Evolutionary conservation across 805 yeast species (phyloP).

Genomic region (Teunomyces aglyptinius): DNA sequence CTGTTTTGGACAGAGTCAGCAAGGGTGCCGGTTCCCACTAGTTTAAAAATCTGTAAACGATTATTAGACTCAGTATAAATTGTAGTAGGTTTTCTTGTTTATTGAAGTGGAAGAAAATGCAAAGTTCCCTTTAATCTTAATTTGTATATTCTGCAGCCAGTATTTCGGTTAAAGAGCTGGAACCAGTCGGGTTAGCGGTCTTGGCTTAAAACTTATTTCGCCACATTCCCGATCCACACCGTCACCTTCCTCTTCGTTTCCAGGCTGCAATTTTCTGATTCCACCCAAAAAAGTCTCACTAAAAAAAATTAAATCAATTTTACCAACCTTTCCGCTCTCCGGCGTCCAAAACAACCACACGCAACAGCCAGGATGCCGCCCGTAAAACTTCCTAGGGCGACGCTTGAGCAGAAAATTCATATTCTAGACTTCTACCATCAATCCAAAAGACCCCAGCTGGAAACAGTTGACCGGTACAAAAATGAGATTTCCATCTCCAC

Average conservation of each 20-base stretch:
- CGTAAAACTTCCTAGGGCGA: slow-evolving; percentile 46
- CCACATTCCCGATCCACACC: neutral
- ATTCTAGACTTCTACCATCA: slow-evolving; percentile 51
- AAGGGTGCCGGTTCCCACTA: slow-evolving; percentile 61
- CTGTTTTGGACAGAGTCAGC: slow-evolving; percentile 85
- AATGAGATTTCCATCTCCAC: slow-evolving; percentile 55
- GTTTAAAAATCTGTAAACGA: neutral
- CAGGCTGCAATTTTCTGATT: neutral
- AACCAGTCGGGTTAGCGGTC: neutral
- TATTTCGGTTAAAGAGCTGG: no score
- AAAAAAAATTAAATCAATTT: slow-evolving; percentile 2
- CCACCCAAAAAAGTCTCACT: slow-evolving; percentile 1
- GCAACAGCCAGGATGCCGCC: slow-evolving; percentile 9
- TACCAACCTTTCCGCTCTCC: slow-evolving; percentile 1
- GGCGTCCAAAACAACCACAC: neutral
- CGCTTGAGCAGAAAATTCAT: slow-evolving; percentile 56
- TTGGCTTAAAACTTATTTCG: neutral
- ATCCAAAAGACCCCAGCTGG: slow-evolving; percentile 53
- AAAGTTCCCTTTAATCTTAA: no score
- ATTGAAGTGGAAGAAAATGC: no score
- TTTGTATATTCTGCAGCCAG: no score
- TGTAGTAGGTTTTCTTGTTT: no score
- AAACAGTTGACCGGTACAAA: slow-evolving; percentile 53
- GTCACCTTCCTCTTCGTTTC: neutral
- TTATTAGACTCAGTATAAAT: neutral